Evolutionary conservation across 2,329 filamentous ascomycete genomes (phyloP).

Genomic region (Nemania serpens): DNA sequence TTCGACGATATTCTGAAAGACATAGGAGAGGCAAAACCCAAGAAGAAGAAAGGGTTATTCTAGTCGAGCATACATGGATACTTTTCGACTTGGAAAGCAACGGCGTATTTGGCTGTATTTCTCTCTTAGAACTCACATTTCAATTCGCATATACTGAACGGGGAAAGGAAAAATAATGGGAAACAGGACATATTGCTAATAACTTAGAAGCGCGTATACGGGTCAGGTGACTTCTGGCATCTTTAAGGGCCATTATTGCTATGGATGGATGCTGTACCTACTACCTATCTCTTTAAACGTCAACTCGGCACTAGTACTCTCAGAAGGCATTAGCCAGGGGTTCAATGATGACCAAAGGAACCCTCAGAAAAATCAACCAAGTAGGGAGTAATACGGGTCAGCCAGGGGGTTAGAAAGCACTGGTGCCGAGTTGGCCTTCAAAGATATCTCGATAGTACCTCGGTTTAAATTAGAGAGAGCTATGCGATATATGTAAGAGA

Average conservation of each 20-base stretch:
- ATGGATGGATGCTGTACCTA: too few species aligned
- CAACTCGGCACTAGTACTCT: too few species aligned
- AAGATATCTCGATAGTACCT: too few species aligned
- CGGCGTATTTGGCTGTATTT: slow-evolving; percentile 19
- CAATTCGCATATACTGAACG: slow-evolving; percentile 14
- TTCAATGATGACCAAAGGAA: too few species aligned
- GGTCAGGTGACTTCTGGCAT: background rate
- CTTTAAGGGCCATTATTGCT: background rate
- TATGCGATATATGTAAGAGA: too few species aligned
- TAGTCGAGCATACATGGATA: slow-evolving; percentile 23
- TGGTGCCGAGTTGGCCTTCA: too few species aligned
- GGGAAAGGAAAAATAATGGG: slow-evolving; percentile 11
- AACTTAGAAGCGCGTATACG: background rate
- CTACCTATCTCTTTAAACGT: too few species aligned
- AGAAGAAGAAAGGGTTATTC: slow-evolving; percentile 44
- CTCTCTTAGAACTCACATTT: slow-evolving; percentile 14
- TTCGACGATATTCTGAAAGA: slow-evolving; percentile 45
- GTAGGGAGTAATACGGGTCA: too few species aligned
- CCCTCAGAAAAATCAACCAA: too few species aligned
- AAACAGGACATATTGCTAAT: background rate
- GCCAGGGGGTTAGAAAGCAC: too few species aligned
- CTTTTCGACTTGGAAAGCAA: slow-evolving; percentile 6
- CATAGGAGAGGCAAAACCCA: slow-evolving; percentile 37
- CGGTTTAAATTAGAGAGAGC: too few species aligned
- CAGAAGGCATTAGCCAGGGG: too few species aligned